Percentiles rank a stretch among this genome's conserved stretches.
Conservation (phyloP, 2,329 filamentous ascomycete genomes). For the Chaetomium sp. region DNA sequence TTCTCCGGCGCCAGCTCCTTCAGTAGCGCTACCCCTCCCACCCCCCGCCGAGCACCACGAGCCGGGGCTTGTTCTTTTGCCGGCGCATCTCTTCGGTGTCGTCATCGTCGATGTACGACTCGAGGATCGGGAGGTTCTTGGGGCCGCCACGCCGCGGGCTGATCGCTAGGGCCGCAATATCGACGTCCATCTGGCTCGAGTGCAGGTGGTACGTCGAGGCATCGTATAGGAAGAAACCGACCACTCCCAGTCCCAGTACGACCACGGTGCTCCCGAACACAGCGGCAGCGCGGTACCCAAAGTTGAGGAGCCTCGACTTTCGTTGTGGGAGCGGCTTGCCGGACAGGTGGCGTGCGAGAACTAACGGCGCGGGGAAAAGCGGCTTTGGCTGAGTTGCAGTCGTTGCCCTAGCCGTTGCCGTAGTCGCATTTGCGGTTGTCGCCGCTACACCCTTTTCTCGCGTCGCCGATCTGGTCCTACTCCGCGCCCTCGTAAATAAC, state of each 20-base stretch:
- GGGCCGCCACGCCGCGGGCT: slow-evolving; percentile 77
- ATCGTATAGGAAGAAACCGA: slow-evolving; percentile 91
- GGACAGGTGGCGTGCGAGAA: slow-evolving; percentile 38
- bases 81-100: slow-evolving; percentile 63
- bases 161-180: slow-evolving; percentile 78
- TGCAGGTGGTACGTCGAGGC: slow-evolving; percentile 80
- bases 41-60: slow-evolving; percentile 88
- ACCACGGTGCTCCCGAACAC: slow-evolving; percentile 69
- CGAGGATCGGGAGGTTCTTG: slow-evolving; percentile 89
- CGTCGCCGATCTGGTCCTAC: background rate
- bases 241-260: slow-evolving; percentile 60
- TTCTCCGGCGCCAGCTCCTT: slow-evolving; percentile 87
- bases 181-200: slow-evolving; percentile 60
- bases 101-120: slow-evolving; percentile 82
- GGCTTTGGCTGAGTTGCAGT: background rate
- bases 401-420: background rate
- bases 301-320: slow-evolving; percentile 45
- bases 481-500: slow-evolving; percentile 14
- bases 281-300: slow-evolving; percentile 63
- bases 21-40: slow-evolving; percentile 88
- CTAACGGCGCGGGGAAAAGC: slow-evolving; percentile 12
- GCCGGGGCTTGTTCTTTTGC: slow-evolving; percentile 79
- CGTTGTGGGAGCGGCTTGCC: slow-evolving; percentile 46
- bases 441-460: background rate
- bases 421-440: background rate